These are phyloP conservation scores for Somion occarium DNA, from an alignment of 1,284 basidiomycete species.

Conservation along the genomic window DNA sequence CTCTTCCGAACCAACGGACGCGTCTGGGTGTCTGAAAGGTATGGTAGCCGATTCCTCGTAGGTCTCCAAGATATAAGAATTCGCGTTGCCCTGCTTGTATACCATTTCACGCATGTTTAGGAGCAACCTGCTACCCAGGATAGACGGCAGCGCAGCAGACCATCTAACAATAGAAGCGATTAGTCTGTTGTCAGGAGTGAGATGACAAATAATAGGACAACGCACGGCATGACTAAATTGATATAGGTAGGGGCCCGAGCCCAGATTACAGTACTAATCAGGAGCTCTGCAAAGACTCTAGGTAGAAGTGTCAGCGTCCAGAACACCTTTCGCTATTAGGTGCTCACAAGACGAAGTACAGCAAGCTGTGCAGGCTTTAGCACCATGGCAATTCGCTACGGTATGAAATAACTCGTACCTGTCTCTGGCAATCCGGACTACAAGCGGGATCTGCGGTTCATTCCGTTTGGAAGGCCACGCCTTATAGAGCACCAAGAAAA, in stretches of 20 bases:
- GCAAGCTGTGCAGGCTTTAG: slow-evolving; percentile 11
- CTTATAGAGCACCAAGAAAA: slow-evolving; percentile 21
- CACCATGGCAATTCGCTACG: neutral
- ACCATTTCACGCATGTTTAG: slow-evolving; percentile 17
- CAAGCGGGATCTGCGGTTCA: slow-evolving; percentile 6
- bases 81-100: neutral
- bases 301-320: neutral
- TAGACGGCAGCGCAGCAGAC: slow-evolving; percentile 19
- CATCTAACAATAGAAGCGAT: slow-evolving; percentile 14
- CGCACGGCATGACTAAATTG: slow-evolving; percentile 25
- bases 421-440: slow-evolving; percentile 15
- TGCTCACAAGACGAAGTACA: slow-evolving; percentile 17
- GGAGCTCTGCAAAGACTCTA: slow-evolving; percentile 21
- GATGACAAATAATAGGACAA: neutral
- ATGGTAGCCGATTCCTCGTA: too few species aligned
- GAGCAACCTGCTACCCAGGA: slow-evolving; percentile 17
- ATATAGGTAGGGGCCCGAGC: slow-evolving; percentile 19
- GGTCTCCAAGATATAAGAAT: slow-evolving; percentile 12
- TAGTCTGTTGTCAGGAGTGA: neutral
- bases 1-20: too few species aligned
- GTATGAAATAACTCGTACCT: slow-evolving; percentile 9
- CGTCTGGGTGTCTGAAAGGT: too few species aligned
- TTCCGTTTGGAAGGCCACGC: slow-evolving; percentile 11
- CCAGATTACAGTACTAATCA: slow-evolving; percentile 23
- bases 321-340: neutral